Evolutionary conservation across 2,329 filamentous ascomycete species (phyloP), one percentile per base, ranked within the genome.

Genomic region (Corinectria fuckeliana): DNA sequence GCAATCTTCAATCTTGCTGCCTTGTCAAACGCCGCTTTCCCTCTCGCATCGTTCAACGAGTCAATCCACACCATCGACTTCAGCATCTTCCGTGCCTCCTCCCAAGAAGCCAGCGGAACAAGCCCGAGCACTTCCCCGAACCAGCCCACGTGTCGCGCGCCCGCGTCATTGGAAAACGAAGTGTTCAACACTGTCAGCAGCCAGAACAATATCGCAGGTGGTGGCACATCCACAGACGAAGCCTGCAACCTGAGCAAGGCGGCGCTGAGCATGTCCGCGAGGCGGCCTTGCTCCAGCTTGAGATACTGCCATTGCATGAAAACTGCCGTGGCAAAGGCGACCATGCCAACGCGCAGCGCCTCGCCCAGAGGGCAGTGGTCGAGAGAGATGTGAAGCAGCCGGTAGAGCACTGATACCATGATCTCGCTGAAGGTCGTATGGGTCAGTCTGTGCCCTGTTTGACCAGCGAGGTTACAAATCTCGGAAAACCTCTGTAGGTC

Each of bases 271-370:
- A 14, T 23, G 0, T 55, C 41, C 34, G 63, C 57, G 2, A 67
- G 21, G 11, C 36, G 42, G 2, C 14, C 18, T 4, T 64, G 62
- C 3, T 64, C 52, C 11, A 64, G 54, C 18, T 56, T 67, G 44
- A 68, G 64, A 16, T 55, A 59, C 2, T 64, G 44, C 61, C 65
- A 68, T 2, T 58, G 50, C 10, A 64, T 67, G 32, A 69, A 69
- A 1, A 65, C 47, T 6, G 39, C 8, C 0, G 59, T 42, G 9
- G 62, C 21, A 7, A 60, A 68, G 2, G 32, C 20, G 30, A 59
- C 54, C 57, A 69, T 60, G 1, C 53, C 67, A 4, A 68, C 11
- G 3, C 65, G 44, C 2, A 68, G 10, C 6, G 51, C 34, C 5
- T 66, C 57, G 5, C 57, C 42, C 9, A 58, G 1, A 2, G 57